Percentiles rank a stretch among this genome's conserved stretches.
Evolutionary conservation across 2,329 filamentous ascomycete genomes (phyloP).

Genomic region (Pezicula radicicola): DNA sequence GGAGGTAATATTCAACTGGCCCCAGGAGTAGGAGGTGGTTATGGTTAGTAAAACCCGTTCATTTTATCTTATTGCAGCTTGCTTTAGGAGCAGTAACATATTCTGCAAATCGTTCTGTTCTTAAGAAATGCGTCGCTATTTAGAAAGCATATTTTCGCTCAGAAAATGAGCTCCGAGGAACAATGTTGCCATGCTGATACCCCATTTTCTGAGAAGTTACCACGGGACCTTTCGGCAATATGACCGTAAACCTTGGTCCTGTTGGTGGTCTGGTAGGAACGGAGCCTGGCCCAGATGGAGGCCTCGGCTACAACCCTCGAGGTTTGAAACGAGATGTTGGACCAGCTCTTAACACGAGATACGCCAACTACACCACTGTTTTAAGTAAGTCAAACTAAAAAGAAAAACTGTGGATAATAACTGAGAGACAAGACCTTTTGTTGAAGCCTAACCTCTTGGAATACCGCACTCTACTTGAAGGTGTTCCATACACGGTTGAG

Average conservation of each 20-base stretch:
- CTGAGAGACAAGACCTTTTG: background rate
- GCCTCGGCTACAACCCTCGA: constrained; percentile 35
- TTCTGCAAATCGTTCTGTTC: too few species aligned
- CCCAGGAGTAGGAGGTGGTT: constrained; percentile 51
- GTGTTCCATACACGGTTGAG: constrained; percentile 21
- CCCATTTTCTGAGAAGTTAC: constrained; percentile 27
- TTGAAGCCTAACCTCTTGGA: constrained; percentile 1
- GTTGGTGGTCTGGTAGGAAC: constrained; percentile 19
- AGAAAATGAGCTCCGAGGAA: too few species aligned
- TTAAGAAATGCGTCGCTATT: too few species aligned
- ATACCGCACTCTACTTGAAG: constrained; percentile 10
- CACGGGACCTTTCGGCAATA: constrained; percentile 41
- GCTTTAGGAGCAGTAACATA: too few species aligned
- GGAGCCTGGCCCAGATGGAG: background rate
- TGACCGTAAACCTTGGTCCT: background rate
- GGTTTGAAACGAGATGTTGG: constrained; percentile 40
- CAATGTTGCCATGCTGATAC: too few species aligned
- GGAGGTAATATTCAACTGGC: constrained; percentile 11
- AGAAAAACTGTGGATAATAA: background rate
- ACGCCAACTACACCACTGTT: constrained; percentile 34
- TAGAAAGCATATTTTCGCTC: too few species aligned
- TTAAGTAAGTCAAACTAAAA: constrained; percentile 3
- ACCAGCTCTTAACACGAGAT: constrained; percentile 13
- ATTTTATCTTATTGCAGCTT: too few species aligned
- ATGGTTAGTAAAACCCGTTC: constrained; percentile 15